Base-by-base conservation (phyloP, 164 flowering plant species). In the Tetrastigma voinierianum region DNA sequence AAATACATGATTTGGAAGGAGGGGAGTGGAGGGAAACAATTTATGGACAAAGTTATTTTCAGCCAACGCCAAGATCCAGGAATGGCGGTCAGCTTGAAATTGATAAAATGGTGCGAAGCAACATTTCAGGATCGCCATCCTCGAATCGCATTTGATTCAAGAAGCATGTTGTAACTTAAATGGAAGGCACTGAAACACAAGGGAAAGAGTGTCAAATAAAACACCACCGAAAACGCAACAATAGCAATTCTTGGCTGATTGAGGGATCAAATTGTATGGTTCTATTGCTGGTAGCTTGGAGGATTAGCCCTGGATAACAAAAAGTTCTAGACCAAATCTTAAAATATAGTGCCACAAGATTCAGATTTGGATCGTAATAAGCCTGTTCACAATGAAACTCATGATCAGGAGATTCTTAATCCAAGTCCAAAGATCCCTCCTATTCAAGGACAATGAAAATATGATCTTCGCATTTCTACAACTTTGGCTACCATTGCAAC, bases 61-160 rank as follows among this genome's bases (percentile, higher is more conserved):
- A 74, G 82, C 87, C 52, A 25, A 95, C 99, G 95, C 93, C 90
- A 61, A 91, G 96, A 76, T 86, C 82, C 82, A 68, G 99, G 99
- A 72, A 96, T 83, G 51, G 93, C 95, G 92, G 59, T 96, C 99
- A 24, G 97, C 87, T 76, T 96, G 99, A 69, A 96, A 96, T 70
- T 96, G 99, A 81, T 83, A 91, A 75, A 96, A 96, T 56, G 99
- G 93, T 88, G 23, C 98, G 90, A 43, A 96, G 90, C 73, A 96
- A 70, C 72, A 84, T 90, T 72, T 93, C 95, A 58, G 98, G 98
- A 74, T 91, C 77, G 45, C 95, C 96, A 75, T 96, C 99, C 84
- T 93, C 98, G 77, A 80, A 76, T 13, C 99, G 89, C 64, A 96
- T 69, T 82, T 96, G 98, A 78, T 96, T 96, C 76, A 96, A 96